A percentile compares a stretch with the other conserved stretches of the same genome.
Evolutionary conservation across 192 early-diverging fungal genomes (phyloP).

Genomic region (Chytriomyces confervae): DNA sequence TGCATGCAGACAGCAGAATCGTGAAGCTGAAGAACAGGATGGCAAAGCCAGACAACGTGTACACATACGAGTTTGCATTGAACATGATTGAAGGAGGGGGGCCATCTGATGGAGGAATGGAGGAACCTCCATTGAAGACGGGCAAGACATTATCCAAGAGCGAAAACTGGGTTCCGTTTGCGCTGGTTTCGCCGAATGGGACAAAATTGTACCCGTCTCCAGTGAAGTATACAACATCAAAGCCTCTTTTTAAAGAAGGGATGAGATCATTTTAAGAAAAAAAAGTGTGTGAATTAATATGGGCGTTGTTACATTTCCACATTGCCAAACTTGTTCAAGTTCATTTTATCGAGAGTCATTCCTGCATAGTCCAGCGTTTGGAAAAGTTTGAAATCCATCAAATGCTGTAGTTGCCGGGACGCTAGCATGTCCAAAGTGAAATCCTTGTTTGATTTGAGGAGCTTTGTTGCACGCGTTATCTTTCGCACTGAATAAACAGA

Average conservation of each 20-base stretch:
- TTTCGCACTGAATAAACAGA: background rate
- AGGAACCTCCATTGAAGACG: slow-evolving; percentile 3
- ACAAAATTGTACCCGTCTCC: background rate
- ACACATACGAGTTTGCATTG: background rate
- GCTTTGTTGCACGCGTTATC: background rate
- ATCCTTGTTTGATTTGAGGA: background rate
- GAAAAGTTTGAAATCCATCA: slow-evolving; percentile 21
- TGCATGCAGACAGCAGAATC: background rate
- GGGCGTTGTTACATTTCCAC: background rate
- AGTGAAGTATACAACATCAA: background rate
- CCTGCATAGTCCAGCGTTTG: slow-evolving; percentile 4
- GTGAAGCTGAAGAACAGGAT: background rate
- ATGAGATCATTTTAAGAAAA: no score
- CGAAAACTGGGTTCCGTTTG: background rate
- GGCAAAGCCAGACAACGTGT: background rate
- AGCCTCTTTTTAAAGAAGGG: background rate
- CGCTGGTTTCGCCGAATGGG: background rate
- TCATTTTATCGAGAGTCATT: background rate
- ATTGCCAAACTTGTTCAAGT: background rate
- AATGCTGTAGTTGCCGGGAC: background rate
- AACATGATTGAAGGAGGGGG: background rate
- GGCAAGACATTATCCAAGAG: background rate
- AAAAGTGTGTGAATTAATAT: no score
- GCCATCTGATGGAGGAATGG: slow-evolving; percentile 1
- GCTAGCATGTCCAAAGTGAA: slow-evolving; percentile 10